phyloP scores from a whole-genome alignment of 306 rosid species.

The Argentina anserina region DNA sequence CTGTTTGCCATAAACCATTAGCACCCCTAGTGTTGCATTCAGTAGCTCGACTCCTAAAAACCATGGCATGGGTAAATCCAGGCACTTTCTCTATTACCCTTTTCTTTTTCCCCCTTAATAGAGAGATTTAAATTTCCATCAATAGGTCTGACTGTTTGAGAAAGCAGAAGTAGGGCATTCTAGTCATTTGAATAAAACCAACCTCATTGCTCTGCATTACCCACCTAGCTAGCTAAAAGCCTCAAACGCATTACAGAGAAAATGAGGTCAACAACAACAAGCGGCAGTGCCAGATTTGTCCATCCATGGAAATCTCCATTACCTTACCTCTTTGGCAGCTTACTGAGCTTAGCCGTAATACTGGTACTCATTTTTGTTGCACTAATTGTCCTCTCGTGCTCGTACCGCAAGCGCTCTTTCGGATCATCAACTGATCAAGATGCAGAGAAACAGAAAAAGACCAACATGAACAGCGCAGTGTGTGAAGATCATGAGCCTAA shows the following conservation, averaged over 20 bases:
- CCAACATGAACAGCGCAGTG: neutral
- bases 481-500: conserved; percentile 25
- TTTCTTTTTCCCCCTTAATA: neutral
- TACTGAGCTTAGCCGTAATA: conserved; percentile 48
- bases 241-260: neutral
- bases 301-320: conserved; percentile 65
- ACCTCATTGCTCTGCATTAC: conserved; percentile 18
- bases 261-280: conserved; percentile 30
- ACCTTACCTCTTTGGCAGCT: conserved; percentile 81
- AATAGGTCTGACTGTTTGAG: neutral
- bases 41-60: neutral
- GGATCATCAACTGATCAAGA: conserved; percentile 9
- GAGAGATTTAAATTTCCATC: neutral
- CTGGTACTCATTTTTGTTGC: conserved; percentile 55
- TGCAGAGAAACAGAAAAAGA: conserved; percentile 18
- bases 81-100: neutral
- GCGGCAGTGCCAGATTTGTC: neutral
- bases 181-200: neutral
- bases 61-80: neutral
- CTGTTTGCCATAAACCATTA: neutral
- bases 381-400: conserved; percentile 64
- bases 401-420: conserved; percentile 38
- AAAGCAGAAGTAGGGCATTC: neutral
- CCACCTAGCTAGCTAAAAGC: neutral
- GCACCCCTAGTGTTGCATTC: neutral